Conservation (phyloP, 345 rosid species). For the Excoecaria cochinchinensis region DNA sequence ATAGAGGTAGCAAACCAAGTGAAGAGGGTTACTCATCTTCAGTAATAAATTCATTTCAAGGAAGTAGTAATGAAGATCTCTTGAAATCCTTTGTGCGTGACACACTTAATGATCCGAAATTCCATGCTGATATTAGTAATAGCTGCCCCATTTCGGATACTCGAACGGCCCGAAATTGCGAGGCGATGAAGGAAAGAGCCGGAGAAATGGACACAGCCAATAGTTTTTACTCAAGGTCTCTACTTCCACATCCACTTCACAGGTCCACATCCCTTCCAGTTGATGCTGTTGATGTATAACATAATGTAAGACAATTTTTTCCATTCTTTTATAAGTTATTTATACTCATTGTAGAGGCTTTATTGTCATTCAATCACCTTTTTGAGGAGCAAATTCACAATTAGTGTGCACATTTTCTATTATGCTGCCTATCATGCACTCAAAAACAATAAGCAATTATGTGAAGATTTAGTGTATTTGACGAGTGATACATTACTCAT, state of each 20-base stretch:
- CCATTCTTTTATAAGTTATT: slow-evolving; percentile 36
- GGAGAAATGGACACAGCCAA: slow-evolving; percentile 29
- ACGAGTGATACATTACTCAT: not conserved
- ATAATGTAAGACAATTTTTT: slow-evolving; percentile 14
- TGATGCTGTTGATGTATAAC: slow-evolving; percentile 56
- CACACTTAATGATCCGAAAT: slow-evolving; percentile 18
- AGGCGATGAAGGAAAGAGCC: slow-evolving; percentile 19
- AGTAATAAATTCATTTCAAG: slow-evolving; percentile 15
- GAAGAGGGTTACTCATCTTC: slow-evolving; percentile 16
- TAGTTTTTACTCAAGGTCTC: slow-evolving; percentile 33
- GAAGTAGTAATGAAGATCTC: slow-evolving; percentile 17
- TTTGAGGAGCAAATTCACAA: slow-evolving; percentile 15
- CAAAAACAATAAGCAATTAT: not conserved
- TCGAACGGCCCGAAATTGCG: slow-evolving; percentile 32
- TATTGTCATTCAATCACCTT: slow-evolving; percentile 20
- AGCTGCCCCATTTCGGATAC: slow-evolving; percentile 37
- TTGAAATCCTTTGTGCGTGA: slow-evolving; percentile 13
- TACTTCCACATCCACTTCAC: slow-evolving; percentile 51
- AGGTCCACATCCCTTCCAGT: slow-evolving; percentile 70
- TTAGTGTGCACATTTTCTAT: not conserved
- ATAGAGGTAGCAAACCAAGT: slow-evolving; percentile 24
- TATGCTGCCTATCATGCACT: not conserved
- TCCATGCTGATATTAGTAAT: slow-evolving; percentile 14
- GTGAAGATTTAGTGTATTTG: not conserved
- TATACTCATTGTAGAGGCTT: slow-evolving; percentile 29